Percentiles rank a stretch among this genome's conserved stretches.
phyloP scores from a whole-genome alignment of 1,139 yeast genomes.

The Kluyveromyces sp. region DNA sequence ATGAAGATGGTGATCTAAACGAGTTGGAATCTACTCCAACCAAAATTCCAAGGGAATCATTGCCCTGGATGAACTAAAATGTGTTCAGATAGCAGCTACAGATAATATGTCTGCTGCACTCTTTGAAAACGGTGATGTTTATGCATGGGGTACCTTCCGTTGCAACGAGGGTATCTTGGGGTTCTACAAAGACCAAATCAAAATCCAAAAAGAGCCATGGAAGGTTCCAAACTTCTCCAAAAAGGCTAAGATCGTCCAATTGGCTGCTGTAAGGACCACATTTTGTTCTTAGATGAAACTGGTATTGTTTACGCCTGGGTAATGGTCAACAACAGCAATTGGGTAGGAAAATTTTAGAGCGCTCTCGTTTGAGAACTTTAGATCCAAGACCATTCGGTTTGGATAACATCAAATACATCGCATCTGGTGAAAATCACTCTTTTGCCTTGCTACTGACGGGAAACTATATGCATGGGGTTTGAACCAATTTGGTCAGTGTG shows the following conservation, averaged over 20 bases:
- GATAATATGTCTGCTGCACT: constrained; percentile 83
- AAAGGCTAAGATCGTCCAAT: constrained; percentile 66
- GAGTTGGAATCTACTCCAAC: constrained; percentile 85
- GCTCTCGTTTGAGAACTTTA: constrained; percentile 61
- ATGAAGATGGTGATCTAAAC: constrained; percentile 75
- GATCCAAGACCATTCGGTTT: constrained; percentile 69
- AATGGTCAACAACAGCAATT: constrained; percentile 89
- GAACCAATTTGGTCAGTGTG: constrained; percentile 96
- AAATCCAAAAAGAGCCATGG: constrained; percentile 60
- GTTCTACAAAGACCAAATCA: constrained; percentile 53
- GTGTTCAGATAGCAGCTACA: constrained; percentile 85
- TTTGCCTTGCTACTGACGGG: constrained; percentile 79
- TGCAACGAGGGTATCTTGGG: constrained; percentile 89
- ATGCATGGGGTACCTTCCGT: constrained; percentile 97
- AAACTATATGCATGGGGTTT: constrained; percentile 86
- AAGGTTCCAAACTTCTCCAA: constrained; percentile 42
- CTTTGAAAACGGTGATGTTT: constrained; percentile 75
- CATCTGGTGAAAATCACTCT: constrained; percentile 93
- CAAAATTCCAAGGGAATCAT: constrained; percentile 45
- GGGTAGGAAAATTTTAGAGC: constrained; percentile 74
- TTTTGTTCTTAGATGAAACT: constrained; percentile 70
- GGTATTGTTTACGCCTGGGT: constrained; percentile 95
- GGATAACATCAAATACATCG: constrained; percentile 67
- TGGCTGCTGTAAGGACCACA: constrained; percentile 87
- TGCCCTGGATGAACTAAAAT: constrained; percentile 38